A percentile compares a stretch with the other conserved stretches of the same genome.
Evolutionary conservation across 306 rosid species (phyloP).

Genomic region (Vigna trinervia): DNA sequence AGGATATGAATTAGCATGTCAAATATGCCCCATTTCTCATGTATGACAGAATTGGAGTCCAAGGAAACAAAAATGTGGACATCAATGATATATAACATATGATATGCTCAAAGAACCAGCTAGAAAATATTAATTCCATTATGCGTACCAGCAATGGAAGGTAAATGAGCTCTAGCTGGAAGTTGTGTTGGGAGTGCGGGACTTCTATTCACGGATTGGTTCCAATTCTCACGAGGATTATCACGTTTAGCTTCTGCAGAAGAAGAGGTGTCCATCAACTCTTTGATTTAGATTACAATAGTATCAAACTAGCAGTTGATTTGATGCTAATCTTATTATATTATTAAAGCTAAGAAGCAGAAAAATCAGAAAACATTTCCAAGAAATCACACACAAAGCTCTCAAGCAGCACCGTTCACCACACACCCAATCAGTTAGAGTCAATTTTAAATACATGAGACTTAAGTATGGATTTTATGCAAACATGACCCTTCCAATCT

Average conservation of each 20-base stretch:
- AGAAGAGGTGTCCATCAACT: constrained; percentile 34
- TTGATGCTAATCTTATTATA: neutral
- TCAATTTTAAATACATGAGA: constrained; percentile 6
- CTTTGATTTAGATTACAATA: constrained; percentile 34
- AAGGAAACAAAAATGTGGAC: constrained; percentile 13
- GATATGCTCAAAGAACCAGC: constrained; percentile 35
- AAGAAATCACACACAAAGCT: constrained; percentile 7
- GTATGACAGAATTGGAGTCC: constrained; percentile 2
- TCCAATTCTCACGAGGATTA: constrained; percentile 68
- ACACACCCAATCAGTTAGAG: neutral
- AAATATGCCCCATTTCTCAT: constrained; percentile 19
- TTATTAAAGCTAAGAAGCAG: constrained; percentile 15
- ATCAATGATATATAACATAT: constrained; percentile 12
- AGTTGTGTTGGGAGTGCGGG: constrained; percentile 86
- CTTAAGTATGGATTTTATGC: neutral
- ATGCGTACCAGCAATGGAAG: constrained; percentile 78
- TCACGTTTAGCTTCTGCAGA: constrained; percentile 61
- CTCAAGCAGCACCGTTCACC: constrained; percentile 29
- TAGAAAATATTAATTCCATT: constrained; percentile 9
- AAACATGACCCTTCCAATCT: constrained; percentile 17
- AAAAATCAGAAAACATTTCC: constrained; percentile 14
- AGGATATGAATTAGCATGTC: constrained; percentile 10
- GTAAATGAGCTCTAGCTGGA: constrained; percentile 89
- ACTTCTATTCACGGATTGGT: constrained; percentile 62
- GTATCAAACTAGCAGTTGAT: neutral